Conservation (phyloP, 73 alveolate species). For the Symbiodinium natans region DNA sequence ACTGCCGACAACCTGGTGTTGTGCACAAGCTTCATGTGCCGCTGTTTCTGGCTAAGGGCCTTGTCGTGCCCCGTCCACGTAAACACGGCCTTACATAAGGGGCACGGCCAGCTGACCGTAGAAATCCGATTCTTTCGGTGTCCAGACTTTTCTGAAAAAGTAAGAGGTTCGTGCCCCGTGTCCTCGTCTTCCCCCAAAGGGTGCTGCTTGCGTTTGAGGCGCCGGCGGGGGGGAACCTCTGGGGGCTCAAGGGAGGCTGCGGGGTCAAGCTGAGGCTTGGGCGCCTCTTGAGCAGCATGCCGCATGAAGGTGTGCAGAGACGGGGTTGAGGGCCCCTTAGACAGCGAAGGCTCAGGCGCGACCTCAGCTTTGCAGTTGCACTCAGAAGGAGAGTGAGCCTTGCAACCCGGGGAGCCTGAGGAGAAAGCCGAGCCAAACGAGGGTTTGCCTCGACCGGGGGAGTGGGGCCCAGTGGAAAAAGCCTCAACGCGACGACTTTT, state of each 20-base stretch:
- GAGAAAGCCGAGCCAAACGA: no score
- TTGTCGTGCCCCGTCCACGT: background rate
- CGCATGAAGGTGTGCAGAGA: no score
- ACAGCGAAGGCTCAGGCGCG: no score
- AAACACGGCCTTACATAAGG: background rate
- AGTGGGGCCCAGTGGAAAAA: no score
- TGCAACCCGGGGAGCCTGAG: no score
- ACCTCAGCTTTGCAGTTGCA: no score
- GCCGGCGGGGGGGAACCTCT: background rate
- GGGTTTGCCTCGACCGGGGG: no score
- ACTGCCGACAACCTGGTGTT: background rate
- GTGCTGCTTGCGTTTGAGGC: background rate
- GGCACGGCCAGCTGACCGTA: background rate
- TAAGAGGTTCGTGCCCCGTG: background rate
- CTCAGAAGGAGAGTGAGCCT: no score
- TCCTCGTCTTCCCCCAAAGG: background rate
- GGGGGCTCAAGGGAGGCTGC: no score
- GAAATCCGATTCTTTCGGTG: background rate
- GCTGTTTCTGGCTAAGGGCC: background rate
- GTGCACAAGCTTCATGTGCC: conserved; percentile 1
- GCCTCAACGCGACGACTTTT: background rate
- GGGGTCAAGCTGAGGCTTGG: no score
- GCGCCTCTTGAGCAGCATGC: no score
- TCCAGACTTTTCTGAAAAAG: background rate
- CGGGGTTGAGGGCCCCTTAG: no score